Evolutionary conservation across 1,284 basidiomycete genomes (phyloP), one percentile per base, ranked within the genome.

Genomic region (Pisolithus thermaeus): DNA sequence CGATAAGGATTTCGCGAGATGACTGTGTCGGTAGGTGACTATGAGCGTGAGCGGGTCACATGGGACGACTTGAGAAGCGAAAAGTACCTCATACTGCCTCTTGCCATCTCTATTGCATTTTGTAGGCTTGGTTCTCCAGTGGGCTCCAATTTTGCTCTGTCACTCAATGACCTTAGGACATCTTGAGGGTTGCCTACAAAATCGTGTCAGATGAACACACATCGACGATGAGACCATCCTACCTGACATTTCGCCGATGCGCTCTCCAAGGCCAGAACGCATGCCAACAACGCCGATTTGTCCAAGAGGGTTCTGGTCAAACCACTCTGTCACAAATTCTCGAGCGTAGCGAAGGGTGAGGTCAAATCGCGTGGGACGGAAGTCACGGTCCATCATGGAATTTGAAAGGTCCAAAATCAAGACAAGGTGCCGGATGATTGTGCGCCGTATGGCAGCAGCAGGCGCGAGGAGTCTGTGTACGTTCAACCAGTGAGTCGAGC

Each of bases 301-400:
- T n/a, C 96, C 94, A 18, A 99, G 79, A 0, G 96, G 96, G 63
- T 99, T 99, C 72, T 99, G 97, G 70, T 99, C 97, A 70, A 98
- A 99, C 92, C 96, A 99, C 67, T 99, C 96, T 7, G 81, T 76
- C 22, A 98, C 80, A 60, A 99, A 99, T 57, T 92, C 88, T 51
- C 91, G 80, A 16, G 92, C 80, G 64, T 95, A 96, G 62, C 93
- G 87, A 38, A 99, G 71, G 56, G 87, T 88, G 40, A 98, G 71
- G 62, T 97, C 92, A 58, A 94, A 93, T 51, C 96, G 80, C 18
- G 90, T 94, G 3, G 95, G 93, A 11, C 96, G 81, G 83, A 97
- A 90, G 70, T 99, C 96, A 39, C 93, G 85, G 68, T 98, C 96
- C 66, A 83, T 77, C 94, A 99, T 99, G 1, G 92, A 86, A 2